These are phyloP conservation scores for Scheffersomyces parashehatae DNA, from an alignment of 1,139 yeast species.

Conservation along the genomic window DNA sequence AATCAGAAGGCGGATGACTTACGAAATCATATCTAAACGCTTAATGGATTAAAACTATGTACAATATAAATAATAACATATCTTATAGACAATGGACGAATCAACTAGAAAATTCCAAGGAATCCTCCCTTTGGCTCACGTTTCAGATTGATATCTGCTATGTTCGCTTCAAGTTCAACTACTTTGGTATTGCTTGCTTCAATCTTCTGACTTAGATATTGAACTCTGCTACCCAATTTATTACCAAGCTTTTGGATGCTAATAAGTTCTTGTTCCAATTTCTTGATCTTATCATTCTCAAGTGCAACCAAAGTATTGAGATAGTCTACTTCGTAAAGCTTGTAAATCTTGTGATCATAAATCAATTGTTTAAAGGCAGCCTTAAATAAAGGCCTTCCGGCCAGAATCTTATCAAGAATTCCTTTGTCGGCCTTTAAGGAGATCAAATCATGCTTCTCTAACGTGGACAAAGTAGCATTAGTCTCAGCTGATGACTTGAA, in stretches of 20 bases:
- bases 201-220: slow-evolving; percentile 67
- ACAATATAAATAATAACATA: not conserved
- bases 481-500: slow-evolving; percentile 62
- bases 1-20: slow-evolving; percentile 74
- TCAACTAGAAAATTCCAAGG: slow-evolving; percentile 7
- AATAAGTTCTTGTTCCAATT: slow-evolving; percentile 71
- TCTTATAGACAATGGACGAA: not conserved
- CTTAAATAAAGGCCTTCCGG: slow-evolving; percentile 82
- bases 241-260: slow-evolving; percentile 52
- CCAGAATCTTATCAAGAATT: slow-evolving; percentile 59
- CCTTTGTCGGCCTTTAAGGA: slow-evolving; percentile 74
- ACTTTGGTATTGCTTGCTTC: slow-evolving; percentile 54
- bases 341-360: slow-evolving; percentile 55
- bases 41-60: slow-evolving; percentile 6
- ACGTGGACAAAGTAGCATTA: slow-evolving; percentile 54
- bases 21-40: slow-evolving; percentile 35
- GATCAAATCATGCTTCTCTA: slow-evolving; percentile 80
- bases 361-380: slow-evolving; percentile 77
- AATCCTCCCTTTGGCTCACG: slow-evolving; percentile 7
- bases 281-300: slow-evolving; percentile 65
- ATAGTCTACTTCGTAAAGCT: slow-evolving; percentile 65
- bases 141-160: slow-evolving; percentile 17
- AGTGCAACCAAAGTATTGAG: slow-evolving; percentile 52
- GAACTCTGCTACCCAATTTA: slow-evolving; percentile 59
- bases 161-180: slow-evolving; percentile 35